Percentiles rank a stretch among this genome's conserved stretches.
Conservation (phyloP, 2,329 filamentous ascomycete genomes). For the Colletotrichum sp. region DNA sequence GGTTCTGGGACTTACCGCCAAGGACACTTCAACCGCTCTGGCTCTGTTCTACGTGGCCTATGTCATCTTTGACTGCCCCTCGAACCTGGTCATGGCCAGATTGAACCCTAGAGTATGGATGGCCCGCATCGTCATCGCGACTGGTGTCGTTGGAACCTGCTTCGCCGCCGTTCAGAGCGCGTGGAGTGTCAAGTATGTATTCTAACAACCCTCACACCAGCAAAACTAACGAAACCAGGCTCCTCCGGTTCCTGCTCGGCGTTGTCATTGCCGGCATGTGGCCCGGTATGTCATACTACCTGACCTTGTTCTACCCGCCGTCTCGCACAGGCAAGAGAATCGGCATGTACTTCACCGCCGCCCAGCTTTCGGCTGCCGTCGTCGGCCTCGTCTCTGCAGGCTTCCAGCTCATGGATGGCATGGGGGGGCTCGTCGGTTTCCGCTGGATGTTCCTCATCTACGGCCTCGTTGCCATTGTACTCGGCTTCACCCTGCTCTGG, state of each 20-base stretch:
- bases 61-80: conserved; percentile 86
- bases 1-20: conserved; percentile 70
- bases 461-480: conserved; percentile 73
- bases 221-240: conserved; percentile 37
- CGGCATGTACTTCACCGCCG: conserved; percentile 86
- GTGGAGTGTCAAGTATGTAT: conserved; percentile 78
- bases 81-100: conserved; percentile 86
- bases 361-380: conserved; percentile 86
- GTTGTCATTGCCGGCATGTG: conserved; percentile 93
- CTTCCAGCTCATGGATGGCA: conserved; percentile 89
- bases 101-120: conserved; percentile 90
- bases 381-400: conserved; percentile 89
- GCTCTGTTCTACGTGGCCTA: conserved; percentile 93
- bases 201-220: neutral
- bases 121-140: conserved; percentile 86
- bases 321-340: conserved; percentile 86
- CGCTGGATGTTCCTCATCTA: conserved; percentile 95
- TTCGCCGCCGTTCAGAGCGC: conserved; percentile 81
- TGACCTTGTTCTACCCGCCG: conserved; percentile 90
- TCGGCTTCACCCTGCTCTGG: conserved; percentile 79
- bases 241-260: conserved; percentile 84
- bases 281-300: conserved; percentile 93
- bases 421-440: conserved; percentile 77
- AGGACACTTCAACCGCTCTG: conserved; percentile 82
- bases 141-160: conserved; percentile 82